phyloP scores from a whole-genome alignment of 495 filamentous ascomycete species.

The Immersiella caudata region DNA sequence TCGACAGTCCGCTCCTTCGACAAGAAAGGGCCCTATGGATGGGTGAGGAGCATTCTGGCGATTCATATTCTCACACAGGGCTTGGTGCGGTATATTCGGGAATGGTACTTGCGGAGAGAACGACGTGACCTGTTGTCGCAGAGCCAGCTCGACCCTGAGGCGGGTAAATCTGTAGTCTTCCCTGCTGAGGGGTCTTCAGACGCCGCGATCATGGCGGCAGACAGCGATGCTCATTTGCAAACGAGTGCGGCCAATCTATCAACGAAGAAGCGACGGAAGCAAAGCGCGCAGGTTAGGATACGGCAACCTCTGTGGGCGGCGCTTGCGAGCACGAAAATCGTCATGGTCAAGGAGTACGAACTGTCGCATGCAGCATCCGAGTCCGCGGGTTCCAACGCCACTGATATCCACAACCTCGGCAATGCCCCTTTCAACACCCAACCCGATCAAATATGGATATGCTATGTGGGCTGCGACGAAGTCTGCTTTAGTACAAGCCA shows the following conservation, averaged over 20 bases:
- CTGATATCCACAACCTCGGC: slow-evolving; percentile 77
- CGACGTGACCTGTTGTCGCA: slow-evolving; percentile 51
- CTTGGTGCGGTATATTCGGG: slow-evolving; percentile 62
- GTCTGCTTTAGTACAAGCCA: slow-evolving; percentile 80
- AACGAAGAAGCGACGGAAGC: slow-evolving; percentile 83
- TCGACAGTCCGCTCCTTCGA: slow-evolving; percentile 45
- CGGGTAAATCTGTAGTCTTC: slow-evolving; percentile 45
- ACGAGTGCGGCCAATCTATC: slow-evolving; percentile 38
- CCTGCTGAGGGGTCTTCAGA: slow-evolving; percentile 40
- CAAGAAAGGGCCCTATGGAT: slow-evolving; percentile 54
- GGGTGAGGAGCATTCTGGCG: slow-evolving; percentile 66
- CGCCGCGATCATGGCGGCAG: slow-evolving; percentile 48
- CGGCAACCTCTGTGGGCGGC: slow-evolving; percentile 94
- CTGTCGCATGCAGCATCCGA: slow-evolving; percentile 77
- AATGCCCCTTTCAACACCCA: slow-evolving; percentile 72
- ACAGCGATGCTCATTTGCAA: slow-evolving; percentile 46
- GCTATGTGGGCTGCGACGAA: slow-evolving; percentile 76
- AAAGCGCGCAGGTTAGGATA: slow-evolving; percentile 84
- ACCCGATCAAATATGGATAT: slow-evolving; percentile 84
- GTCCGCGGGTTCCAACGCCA: slow-evolving; percentile 71
- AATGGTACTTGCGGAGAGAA: slow-evolving; percentile 60
- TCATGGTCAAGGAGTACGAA: slow-evolving; percentile 89
- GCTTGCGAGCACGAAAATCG: slow-evolving; percentile 90
- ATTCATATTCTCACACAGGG: slow-evolving; percentile 91
- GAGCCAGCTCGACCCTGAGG: slow-evolving; percentile 50